phyloP scores from a whole-genome alignment of 192 early-diverging fungal genomes.

The Diversispora epigaea region DNA sequence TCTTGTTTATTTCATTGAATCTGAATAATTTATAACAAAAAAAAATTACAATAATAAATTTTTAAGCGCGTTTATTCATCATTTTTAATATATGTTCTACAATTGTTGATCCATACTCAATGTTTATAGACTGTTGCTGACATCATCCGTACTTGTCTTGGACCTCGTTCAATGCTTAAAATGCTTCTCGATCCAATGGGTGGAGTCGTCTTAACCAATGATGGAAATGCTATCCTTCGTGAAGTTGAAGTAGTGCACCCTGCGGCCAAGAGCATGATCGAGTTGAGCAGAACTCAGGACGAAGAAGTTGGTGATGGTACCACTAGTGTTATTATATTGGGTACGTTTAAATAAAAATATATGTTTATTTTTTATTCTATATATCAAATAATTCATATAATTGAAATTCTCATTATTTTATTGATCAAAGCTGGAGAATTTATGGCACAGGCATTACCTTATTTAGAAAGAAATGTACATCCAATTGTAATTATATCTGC shows the following conservation, averaged over 20 bases:
- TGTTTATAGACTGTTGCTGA: conserved; percentile 84
- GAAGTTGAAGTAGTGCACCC: conserved; percentile 99
- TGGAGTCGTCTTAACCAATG: conserved; percentile 97
- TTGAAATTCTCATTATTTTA: background rate
- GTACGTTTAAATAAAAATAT: conserved; percentile 41
- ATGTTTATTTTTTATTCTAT: background rate
- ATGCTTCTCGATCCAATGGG: conserved; percentile 99
- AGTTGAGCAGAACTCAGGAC: conserved; percentile 98
- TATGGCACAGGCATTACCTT: conserved; percentile 85
- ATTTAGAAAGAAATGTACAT: conserved; percentile 97
- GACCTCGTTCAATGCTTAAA: conserved; percentile 98
- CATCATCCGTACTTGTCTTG: conserved; percentile 97
- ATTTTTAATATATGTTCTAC: background rate
- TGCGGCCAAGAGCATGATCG: conserved; percentile 99
- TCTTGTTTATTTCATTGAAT: background rate
- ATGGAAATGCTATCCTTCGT: conserved; percentile 97
- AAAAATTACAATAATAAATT: too few species aligned
- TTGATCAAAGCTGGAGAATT: conserved; percentile 84
- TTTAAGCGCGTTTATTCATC: too few species aligned
- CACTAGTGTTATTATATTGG: conserved; percentile 96
- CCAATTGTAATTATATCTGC: conserved; percentile 95
- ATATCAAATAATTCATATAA: background rate
- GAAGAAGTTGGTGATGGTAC: conserved; percentile 99
- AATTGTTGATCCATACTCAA: background rate
- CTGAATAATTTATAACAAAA: background rate